These are phyloP conservation scores for Phytopythium litorale DNA, from an alignment of 352 stramenopile species.

Conservation along the genomic window DNA sequence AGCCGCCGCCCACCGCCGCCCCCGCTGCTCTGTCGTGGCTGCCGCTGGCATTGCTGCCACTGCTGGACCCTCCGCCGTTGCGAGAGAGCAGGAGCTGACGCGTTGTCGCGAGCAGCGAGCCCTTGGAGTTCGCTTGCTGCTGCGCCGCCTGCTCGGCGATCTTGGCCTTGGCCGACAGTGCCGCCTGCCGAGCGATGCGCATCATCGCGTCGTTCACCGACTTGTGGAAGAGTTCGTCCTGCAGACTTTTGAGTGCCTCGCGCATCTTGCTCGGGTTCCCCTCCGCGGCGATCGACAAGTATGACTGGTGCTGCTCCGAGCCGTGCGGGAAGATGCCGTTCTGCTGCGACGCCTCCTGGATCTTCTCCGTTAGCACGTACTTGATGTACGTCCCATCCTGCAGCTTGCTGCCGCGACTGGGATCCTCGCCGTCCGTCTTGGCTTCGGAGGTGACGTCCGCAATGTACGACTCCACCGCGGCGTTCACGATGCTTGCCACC, in stretches of 20 bases:
- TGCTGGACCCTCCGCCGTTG: conserved; percentile 11
- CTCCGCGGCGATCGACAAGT: conserved; percentile 38
- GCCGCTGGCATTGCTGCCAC: conserved; percentile 18
- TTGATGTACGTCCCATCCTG: conserved; percentile 52
- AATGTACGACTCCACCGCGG: conserved; percentile 1
- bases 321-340: conserved; percentile 70
- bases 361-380: conserved; percentile 71
- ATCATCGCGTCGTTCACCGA: conserved; percentile 81
- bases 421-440: not conserved
- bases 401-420: not conserved
- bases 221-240: conserved; percentile 65
- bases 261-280: conserved; percentile 54
- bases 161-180: conserved; percentile 72
- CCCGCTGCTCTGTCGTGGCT: conserved; percentile 25
- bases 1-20: conserved; percentile 8
- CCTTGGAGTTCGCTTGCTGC: conserved; percentile 50
- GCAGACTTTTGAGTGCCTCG: conserved; percentile 43
- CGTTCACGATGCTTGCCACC: not conserved
- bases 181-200: conserved; percentile 75
- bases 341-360: conserved; percentile 62
- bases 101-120: conserved; percentile 68
- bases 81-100: conserved; percentile 52
- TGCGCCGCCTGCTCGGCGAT: conserved; percentile 79
- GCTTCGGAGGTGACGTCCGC: not conserved
- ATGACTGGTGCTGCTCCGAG: conserved; percentile 56